A percentile compares a stretch with the other conserved stretches of the same genome.
Conservation (phyloP, 2,329 filamentous ascomycete genomes). For the Sporothrix luriei region DNA sequence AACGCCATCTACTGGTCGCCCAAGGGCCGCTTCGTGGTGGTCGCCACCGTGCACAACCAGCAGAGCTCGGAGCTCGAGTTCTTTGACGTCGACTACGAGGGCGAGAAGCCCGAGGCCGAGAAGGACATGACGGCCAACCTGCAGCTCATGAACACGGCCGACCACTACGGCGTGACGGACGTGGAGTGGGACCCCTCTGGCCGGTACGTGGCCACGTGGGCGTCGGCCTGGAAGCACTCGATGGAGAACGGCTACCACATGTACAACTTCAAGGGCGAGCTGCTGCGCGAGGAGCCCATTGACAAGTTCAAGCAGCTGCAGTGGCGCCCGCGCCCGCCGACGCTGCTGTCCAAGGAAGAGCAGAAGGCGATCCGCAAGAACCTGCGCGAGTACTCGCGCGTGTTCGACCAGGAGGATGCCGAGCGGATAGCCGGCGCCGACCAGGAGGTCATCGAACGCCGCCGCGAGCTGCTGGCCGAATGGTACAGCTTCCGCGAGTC, state of each 20-base stretch:
- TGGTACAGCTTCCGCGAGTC: conserved; percentile 83
- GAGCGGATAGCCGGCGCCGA: conserved; percentile 93
- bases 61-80: conserved; percentile 97
- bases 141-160: conserved; percentile 87
- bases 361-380: conserved; percentile 98
- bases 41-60: conserved; percentile 89
- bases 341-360: conserved; percentile 93
- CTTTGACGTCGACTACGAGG: conserved; percentile 96
- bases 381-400: conserved; percentile 90
- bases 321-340: conserved; percentile 89
- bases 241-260: conserved; percentile 99
- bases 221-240: conserved; percentile 94
- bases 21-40: conserved; percentile 88
- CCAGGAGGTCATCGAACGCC: conserved; percentile 86
- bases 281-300: conserved; percentile 84
- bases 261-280: conserved; percentile 92
- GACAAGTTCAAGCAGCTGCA: conserved; percentile 98
- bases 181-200: conserved; percentile 98
- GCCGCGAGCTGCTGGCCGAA: conserved; percentile 79
- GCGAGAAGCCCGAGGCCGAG: conserved; percentile 88
- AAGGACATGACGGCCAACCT: conserved; percentile 95
- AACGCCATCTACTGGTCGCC: conserved; percentile 99
- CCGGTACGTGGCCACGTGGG: conserved; percentile 89
- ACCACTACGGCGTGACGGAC: conserved; percentile 97
- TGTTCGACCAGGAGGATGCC: conserved; percentile 93